phyloP scores from a whole-genome alignment of 805 yeast genomes.

The Hanseniaspora clermontiae region DNA sequence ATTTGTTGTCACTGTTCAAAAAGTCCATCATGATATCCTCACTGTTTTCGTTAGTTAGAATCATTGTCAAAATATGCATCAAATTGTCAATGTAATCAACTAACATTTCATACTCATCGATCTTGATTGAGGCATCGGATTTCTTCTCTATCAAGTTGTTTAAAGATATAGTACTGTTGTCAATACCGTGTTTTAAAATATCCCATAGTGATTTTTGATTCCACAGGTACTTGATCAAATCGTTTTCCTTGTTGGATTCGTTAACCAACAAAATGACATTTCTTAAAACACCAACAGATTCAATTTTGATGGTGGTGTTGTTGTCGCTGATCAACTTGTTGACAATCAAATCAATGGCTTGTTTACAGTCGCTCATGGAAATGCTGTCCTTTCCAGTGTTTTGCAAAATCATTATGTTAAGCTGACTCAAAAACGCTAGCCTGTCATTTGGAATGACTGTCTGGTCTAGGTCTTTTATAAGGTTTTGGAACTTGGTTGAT shows the following conservation, averaged over 20 bases:
- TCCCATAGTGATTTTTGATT: conserved; percentile 60
- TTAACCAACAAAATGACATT: conserved; percentile 42
- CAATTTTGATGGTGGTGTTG: conserved; percentile 65
- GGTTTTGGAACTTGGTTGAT: conserved; percentile 17
- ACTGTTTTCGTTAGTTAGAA: conserved; percentile 30
- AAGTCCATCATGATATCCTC: conserved; percentile 19
- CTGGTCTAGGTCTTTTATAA: conserved; percentile 25
- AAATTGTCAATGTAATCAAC: conserved; percentile 64
- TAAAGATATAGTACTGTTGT: conserved; percentile 40
- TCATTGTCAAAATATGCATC: conserved; percentile 50
- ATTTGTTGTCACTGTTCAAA: conserved; percentile 18
- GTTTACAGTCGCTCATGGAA: conserved; percentile 2
- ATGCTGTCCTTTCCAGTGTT: conserved; percentile 10
- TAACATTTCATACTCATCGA: conserved; percentile 37
- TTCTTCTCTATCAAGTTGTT: conserved; percentile 15
- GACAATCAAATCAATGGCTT: conserved; percentile 49
- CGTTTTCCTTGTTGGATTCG: conserved; percentile 43
- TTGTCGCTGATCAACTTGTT: conserved; percentile 54
- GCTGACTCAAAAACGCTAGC: conserved; percentile 5
- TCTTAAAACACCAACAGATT: conserved; percentile 67
- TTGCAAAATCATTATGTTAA: conserved; percentile 8
- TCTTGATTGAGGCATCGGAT: conserved; percentile 21
- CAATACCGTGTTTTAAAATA: conserved; percentile 39
- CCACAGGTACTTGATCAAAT: conserved; percentile 61
- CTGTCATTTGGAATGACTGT: conserved; percentile 59